Evolutionary conservation across 768 basidiomycete species (phyloP).

Genomic region (Xerocomellus intermedius): DNA sequence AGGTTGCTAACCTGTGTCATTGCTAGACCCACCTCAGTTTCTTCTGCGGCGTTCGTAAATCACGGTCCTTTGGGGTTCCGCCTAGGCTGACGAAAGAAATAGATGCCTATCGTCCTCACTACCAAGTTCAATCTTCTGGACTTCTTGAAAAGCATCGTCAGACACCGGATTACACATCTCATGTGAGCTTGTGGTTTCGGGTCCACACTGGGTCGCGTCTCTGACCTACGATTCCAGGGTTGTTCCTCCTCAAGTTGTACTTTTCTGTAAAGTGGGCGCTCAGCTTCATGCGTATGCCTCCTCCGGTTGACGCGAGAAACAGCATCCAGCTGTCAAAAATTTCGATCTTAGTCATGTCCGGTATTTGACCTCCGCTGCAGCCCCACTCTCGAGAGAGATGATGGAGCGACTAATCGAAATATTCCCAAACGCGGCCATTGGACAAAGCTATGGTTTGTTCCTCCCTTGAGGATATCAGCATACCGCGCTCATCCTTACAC

Average conservation of each 20-base stretch:
- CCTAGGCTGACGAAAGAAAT: constrained; percentile 4
- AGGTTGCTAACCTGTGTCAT: constrained; percentile 22
- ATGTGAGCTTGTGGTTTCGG: constrained; percentile 24
- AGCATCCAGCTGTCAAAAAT: constrained; percentile 41
- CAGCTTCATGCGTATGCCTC: neutral
- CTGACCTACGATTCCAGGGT: constrained; percentile 23
- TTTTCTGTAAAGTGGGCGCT: constrained; percentile 45
- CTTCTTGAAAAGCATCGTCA: constrained; percentile 46
- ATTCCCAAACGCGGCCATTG: constrained; percentile 52
- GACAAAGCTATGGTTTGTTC: constrained; percentile 58
- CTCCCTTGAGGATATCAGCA: neutral
- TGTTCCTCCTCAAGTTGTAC: constrained; percentile 49
- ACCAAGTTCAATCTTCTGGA: constrained; percentile 44
- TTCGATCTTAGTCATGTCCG: constrained; percentile 41
- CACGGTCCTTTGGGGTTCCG: neutral
- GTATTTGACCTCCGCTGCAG: constrained; percentile 48
- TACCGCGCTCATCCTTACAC: neutral
- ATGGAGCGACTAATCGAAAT: constrained; percentile 43
- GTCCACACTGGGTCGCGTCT: neutral
- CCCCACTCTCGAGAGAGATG: constrained; percentile 54
- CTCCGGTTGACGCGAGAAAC: neutral
- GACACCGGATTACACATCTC: constrained; percentile 47
- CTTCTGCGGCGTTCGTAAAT: constrained; percentile 49
- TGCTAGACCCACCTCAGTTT: constrained; percentile 56
- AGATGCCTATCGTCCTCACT: constrained; percentile 52